Percentiles rank a stretch among this genome's conserved stretches.
Evolutionary conservation across 106 monocot genomes (phyloP).

Genomic region (Phalaenopsis equestris): DNA sequence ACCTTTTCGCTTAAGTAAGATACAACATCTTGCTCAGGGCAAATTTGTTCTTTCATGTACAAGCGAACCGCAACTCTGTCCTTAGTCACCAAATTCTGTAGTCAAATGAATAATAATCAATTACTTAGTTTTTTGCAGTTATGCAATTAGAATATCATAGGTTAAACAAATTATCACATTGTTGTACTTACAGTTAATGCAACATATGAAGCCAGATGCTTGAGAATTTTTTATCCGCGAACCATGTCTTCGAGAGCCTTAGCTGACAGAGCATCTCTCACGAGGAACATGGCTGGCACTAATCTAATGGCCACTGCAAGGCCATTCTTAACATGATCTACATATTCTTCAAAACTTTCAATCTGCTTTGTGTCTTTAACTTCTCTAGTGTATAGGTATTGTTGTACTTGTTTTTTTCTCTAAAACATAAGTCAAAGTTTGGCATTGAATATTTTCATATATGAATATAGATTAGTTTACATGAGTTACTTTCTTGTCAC

Average conservation of each 20-base stretch:
- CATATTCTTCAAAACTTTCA: constrained; percentile 13
- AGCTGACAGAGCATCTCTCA: constrained; percentile 12
- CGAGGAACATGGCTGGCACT: constrained; percentile 22
- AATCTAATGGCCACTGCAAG: constrained; percentile 23
- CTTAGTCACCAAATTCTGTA: neutral
- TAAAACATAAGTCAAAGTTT: neutral
- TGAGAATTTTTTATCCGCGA: constrained; percentile 10
- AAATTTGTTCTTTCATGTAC: constrained; percentile 16
- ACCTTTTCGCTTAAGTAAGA: constrained; percentile 5
- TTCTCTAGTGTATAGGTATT: constrained; percentile 16
- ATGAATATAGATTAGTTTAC: neutral
- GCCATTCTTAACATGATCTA: constrained; percentile 15
- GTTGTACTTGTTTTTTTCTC: constrained; percentile 2
- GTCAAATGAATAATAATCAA: neutral
- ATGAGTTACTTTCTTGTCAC: neutral
- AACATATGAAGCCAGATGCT: neutral
- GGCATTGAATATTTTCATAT: neutral
- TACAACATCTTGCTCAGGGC: constrained; percentile 15
- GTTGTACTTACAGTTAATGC: too few relatives aligned
- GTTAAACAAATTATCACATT: too few relatives aligned
- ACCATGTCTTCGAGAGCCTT: constrained; percentile 9
- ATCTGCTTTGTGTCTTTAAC: neutral
- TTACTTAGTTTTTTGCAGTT: neutral
- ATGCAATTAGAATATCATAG: too few relatives aligned
- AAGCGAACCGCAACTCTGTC: neutral